Evolutionary conservation across 208 protist species (phyloP), one percentile per base, ranked within the genome.

Genomic region (Acanthamoeba royreba): DNA sequence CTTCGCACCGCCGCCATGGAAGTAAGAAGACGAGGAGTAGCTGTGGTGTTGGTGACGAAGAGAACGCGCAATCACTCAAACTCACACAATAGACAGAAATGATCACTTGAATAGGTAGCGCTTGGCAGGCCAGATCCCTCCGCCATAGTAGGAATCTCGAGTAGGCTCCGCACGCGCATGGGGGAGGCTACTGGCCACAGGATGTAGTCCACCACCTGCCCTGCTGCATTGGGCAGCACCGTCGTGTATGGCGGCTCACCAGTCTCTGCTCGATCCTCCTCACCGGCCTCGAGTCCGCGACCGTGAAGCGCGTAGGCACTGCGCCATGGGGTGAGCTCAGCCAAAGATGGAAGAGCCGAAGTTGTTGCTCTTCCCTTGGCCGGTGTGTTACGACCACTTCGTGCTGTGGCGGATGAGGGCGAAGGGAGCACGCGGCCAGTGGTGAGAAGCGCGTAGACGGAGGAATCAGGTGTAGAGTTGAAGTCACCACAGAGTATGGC

Each of bases 161-260:
- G 25, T 5, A 81, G 69, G 4, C 25, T 25, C 4, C 69, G 0
- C 69, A 81, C 69, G 40, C 69, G 69, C 69, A 81, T 81, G 69
- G 40, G 15, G 0, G 69, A 81, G 38, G 40, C 25, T 35, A 42
- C 69, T 4, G 69, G 69, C 69, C 69, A 81, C 69, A 81, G 40
- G 33, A 81, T 81, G 69, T 81, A 81, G 40, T 81, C 69, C 69
- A 81, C 69, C 69, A 81, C 69, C 40, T 81, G 69, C 69, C n/a
- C n/a, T n/a, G 69, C 69, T 22, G 69, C 43, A 42, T 81, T 35
- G 8, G 69, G 69, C 69, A 81, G 69, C 45, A 81, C 40, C 1
- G 69, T 81, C 15, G 69, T 81, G 69, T 81, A 81, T 15, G 38
- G 69, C 7, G 69, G 69, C 69, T 81, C 69, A 0, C 69, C 69